Base-by-base conservation (phyloP, 2,329 filamentous ascomycete species). In the Aspergillus sp. region DNA sequence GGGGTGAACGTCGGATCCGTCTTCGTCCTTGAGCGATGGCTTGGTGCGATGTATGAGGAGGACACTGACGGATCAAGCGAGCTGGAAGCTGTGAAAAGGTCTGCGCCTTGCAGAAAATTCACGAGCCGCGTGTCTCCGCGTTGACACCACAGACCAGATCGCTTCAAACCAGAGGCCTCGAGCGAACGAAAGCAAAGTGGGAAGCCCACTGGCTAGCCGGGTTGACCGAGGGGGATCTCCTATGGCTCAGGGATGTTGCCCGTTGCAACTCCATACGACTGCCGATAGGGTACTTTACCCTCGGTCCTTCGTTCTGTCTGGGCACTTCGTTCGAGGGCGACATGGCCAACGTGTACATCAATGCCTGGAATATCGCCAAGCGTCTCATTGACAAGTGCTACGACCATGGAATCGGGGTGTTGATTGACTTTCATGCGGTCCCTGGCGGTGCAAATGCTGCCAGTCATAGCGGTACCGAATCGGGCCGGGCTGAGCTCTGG, bases 1-100 rank as follows among this genome's bases (percentile, higher is more conserved):
- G 74, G 72, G 5, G 66, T 66, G 1, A 78, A 78, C 37, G 58
- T 78, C 2, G 74, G 74, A 25, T 68, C 68, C 7, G 61, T 75
- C 28, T 78, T 75, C 49, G 66, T 75, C n/a, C 64, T 76, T 4
- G 75, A 78, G 46, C 63, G 67, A 49, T 78, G 73, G 73, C 61
- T 78, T 3, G 66, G 57, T 2, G 66, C 58, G 34, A 67, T 72
- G 49, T 76, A 71, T 41, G 61, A 64, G 2, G 49, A 59, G 1
- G 54, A 54, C 8, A 51, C 60, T 6, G 42, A 49, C 25, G 63
- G 61, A 4, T 51, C 52, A 12, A 69, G 64, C 38, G 74, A 78
- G 46, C 54, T 75, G 8, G 69, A 67, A 39, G 67, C 69, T 31
- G 67, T 71, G 2, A 64, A 61, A 28, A 60, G 61, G 24, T 57